These are phyloP conservation scores for Myriosclerotinia duriaeana DNA, from an alignment of 2,329 filamentous ascomycete species.

Conservation along the genomic window DNA sequence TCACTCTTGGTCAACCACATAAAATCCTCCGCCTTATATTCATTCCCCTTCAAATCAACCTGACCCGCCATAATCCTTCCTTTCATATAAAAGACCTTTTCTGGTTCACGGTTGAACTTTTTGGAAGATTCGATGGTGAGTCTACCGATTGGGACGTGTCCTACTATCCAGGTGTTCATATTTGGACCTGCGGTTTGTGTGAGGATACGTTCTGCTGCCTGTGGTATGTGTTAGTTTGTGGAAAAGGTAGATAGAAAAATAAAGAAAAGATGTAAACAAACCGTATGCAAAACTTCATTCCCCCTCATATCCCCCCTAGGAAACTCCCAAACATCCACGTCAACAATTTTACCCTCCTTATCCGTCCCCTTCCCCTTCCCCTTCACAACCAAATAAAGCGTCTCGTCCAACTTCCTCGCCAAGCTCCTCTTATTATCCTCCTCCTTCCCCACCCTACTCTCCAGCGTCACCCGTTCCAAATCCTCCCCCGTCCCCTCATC, in stretches of 20 bases:
- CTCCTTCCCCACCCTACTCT: constrained; percentile 69
- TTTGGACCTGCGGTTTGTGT: constrained; percentile 78
- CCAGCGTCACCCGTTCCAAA: constrained; percentile 52
- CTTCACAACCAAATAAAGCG: constrained; percentile 85
- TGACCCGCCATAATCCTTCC: constrained; percentile 96
- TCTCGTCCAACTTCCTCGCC: constrained; percentile 75
- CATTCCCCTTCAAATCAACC: constrained; percentile 72
- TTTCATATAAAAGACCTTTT: constrained; percentile 96
- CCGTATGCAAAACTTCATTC: constrained; percentile 78
- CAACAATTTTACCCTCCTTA: constrained; percentile 48
- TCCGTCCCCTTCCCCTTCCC: constrained; percentile 37
- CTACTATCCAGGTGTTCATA: constrained; percentile 99
- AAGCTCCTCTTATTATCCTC: constrained; percentile 72
- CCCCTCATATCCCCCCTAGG: constrained; percentile 68
- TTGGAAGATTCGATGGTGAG: constrained; percentile 58
- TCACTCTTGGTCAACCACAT: constrained; percentile 92
- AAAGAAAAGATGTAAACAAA: constrained; percentile 48
- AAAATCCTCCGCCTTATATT: constrained; percentile 75
- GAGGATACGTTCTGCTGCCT: constrained; percentile 82
- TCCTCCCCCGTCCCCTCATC: constrained; percentile 43
- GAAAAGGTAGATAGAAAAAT: neutral
- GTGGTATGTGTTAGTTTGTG: constrained; percentile 16
- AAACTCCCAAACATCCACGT: constrained; percentile 68
- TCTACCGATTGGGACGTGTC: constrained; percentile 84
- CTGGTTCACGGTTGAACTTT: constrained; percentile 52